Percentiles rank a stretch among this genome's conserved stretches.
These are phyloP conservation scores for Tuber magnatum DNA, from an alignment of 495 filamentous ascomycete genomes.

Conservation along the genomic window DNA sequence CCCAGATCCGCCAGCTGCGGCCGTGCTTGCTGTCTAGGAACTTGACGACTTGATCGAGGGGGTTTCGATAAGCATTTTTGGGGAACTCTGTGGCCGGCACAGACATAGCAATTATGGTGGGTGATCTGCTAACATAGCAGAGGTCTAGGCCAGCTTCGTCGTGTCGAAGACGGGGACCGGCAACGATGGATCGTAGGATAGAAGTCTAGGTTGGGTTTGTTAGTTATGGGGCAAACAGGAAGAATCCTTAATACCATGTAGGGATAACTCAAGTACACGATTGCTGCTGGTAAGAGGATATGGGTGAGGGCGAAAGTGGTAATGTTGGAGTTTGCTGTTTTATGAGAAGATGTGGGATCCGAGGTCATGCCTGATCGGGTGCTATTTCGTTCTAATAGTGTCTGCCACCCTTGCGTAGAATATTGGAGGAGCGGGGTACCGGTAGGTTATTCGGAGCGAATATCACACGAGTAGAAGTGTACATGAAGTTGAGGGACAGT, in stretches of 20 bases:
- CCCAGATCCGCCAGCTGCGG: slow-evolving; percentile 84
- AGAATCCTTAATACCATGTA: slow-evolving; percentile 20
- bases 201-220: slow-evolving; percentile 49
- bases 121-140: slow-evolving; percentile 86
- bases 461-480: too few species aligned
- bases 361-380: not conserved
- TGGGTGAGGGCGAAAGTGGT: slow-evolving; percentile 5
- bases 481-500: not conserved
- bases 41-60: slow-evolving; percentile 70
- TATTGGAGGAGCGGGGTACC: not conserved
- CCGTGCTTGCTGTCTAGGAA: slow-evolving; percentile 82
- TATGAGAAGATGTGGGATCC: not conserved
- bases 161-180: slow-evolving; percentile 63
- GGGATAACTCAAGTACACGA: slow-evolving; percentile 17
- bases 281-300: slow-evolving; percentile 11
- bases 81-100: slow-evolving; percentile 84
- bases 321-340: not conserved
- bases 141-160: slow-evolving; percentile 83
- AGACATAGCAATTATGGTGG: slow-evolving; percentile 67
- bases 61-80: slow-evolving; percentile 84
- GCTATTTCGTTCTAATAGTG: not conserved
- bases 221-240: not conserved
- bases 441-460: not conserved
- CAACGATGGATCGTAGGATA: slow-evolving; percentile 62
- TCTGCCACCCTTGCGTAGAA: not conserved